Evolutionary conservation across 2,329 filamentous ascomycete genomes (phyloP), one percentile per base, ranked within the genome.

Genomic region (Cladosporium sp.): DNA sequence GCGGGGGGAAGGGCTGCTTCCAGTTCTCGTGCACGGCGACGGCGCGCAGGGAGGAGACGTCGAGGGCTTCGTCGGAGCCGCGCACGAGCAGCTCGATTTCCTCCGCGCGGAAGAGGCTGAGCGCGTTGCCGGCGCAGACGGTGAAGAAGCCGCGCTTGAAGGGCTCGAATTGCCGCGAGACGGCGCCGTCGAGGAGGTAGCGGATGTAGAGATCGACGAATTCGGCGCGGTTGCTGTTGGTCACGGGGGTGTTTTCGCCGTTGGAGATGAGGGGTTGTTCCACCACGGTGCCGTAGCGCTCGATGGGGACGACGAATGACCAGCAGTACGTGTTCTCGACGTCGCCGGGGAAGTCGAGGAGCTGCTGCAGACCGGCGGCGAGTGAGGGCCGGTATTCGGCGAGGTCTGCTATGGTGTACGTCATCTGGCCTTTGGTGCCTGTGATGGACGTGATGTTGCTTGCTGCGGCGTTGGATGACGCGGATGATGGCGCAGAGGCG

Each of bases 141-240:
- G 88, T 95, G 67, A 89, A 96, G 69, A 96, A 96, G 1, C 91
- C 91, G 49, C 90, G 82, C 65, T 93, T 93, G 76, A 96, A 96
- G 1, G 91, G 90, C 64, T 95, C 89, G 57, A 95, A 96, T 63
- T 96, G 90, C 36, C 88, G 80, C 34, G 80, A 74, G 1, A 96
- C 86, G 1, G 88, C 80, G 6, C 78, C 83, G 61, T 96, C 89
- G 9, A 96, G 80, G 8, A 92, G 68, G 64, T 92, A 87, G 34
- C 84, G 82, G 8, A 95, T 80, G 64, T 95, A 95, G 2, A 89
- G 74, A 58, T 92, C 86, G 47, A 96, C 89, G 61, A 92, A 96
- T 61, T 96, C 90, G 56, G 82, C 81, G 22, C 89, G 80, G 60
- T 96, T 96, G 13, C 77, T 68, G 60, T 89, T 93, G n/a, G 88